These are phyloP conservation scores for Saccharomycopsis fermentans DNA, from an alignment of 805 yeast species.

Conservation along the genomic window DNA sequence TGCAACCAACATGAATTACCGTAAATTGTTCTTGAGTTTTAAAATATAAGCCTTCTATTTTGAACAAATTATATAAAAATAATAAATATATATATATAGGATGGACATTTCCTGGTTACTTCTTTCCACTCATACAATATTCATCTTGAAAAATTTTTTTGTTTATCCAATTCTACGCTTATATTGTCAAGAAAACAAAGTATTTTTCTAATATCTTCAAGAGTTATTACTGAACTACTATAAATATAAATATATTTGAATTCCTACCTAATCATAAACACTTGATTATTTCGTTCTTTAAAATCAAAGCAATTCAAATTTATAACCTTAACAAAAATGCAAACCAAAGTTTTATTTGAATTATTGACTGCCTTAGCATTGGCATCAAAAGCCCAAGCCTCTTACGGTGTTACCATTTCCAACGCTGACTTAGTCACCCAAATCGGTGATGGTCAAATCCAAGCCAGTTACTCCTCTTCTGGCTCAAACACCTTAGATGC, in stretches of 20 bases:
- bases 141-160: no score
- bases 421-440: slow-evolving; percentile 12
- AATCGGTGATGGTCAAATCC: slow-evolving; percentile 19
- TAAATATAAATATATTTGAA: no score
- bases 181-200: no score
- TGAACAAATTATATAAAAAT: not conserved
- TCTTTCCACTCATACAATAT: no score
- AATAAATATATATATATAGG: not conserved
- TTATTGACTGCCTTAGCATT: slow-evolving; percentile 12
- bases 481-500: slow-evolving; percentile 7
- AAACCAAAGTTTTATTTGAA: slow-evolving; percentile 11
- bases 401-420: slow-evolving; percentile 12
- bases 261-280: not conserved
- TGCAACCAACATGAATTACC: not conserved
- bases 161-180: no score
- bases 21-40: not conserved
- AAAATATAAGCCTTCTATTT: not conserved
- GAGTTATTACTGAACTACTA: not conserved
- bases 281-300: slow-evolving; percentile 2
- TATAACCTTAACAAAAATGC: slow-evolving; percentile 9
- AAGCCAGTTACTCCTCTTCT: slow-evolving; percentile 16
- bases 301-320: not conserved
- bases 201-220: no score
- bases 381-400: slow-evolving; percentile 8
- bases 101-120: not conserved